A percentile compares a stretch with the other conserved stretches of the same genome.
These are phyloP conservation scores for Jaltomata sinuosa DNA, from an alignment of 257 asterid genomes.

Conservation along the genomic window DNA sequence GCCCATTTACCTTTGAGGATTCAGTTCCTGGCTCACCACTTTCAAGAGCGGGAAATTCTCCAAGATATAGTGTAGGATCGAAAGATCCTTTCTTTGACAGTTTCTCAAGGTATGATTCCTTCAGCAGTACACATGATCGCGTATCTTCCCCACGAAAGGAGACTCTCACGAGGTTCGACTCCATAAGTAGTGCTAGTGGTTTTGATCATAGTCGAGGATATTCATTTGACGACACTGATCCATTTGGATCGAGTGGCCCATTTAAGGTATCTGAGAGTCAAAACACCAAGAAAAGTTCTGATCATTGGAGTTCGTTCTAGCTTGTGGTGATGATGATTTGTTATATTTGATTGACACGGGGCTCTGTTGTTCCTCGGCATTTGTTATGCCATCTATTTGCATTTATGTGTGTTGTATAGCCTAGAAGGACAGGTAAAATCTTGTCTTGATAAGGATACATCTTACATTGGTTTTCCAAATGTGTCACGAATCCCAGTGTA, in stretches of 20 bases:
- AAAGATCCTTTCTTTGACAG: conserved; percentile 57
- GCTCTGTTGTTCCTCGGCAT: neutral
- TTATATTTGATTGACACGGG: neutral
- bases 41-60: conserved; percentile 65
- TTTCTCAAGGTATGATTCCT: conserved; percentile 81
- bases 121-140: conserved; percentile 37
- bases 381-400: neutral
- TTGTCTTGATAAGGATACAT: neutral
- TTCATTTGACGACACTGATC: conserved; percentile 85
- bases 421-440: neutral
- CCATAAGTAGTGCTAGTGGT: conserved; percentile 60
- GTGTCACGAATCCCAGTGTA: neutral
- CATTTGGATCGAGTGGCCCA: conserved; percentile 85
- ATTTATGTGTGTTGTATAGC: neutral
- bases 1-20: conserved; percentile 65
- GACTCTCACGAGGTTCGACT: conserved; percentile 70
- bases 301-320: conserved; percentile 37
- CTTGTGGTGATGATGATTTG: conserved; percentile 1
- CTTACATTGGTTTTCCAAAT: neutral
- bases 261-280: conserved; percentile 65
- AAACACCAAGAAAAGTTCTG: conserved; percentile 37
- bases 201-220: conserved; percentile 50
- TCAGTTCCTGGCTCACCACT: conserved; percentile 66
- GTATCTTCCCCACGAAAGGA: conserved; percentile 49
- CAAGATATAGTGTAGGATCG: conserved; percentile 45